These are phyloP conservation scores for Chytriomyces confervae DNA, from an alignment of 192 early-diverging fungal species.

Conservation along the genomic window DNA sequence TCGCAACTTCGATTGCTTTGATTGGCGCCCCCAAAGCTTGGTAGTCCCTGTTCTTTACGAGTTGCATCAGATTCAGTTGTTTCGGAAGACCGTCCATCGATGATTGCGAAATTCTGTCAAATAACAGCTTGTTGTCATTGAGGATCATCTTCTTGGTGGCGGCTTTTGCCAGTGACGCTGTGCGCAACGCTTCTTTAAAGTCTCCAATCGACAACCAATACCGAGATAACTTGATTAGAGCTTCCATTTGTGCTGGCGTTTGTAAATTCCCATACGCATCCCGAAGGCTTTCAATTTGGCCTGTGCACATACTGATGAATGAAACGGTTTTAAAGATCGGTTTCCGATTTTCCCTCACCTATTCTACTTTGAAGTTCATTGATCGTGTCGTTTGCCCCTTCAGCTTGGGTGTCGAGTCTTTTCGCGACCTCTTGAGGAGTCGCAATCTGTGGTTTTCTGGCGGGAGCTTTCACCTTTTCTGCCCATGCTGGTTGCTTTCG, in stretches of 20 bases:
- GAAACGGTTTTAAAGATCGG: no score
- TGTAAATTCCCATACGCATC: not conserved
- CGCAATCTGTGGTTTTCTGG: not conserved
- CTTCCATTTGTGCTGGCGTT: conserved; percentile 21
- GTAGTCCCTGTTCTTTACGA: conserved; percentile 27
- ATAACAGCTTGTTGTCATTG: conserved; percentile 10
- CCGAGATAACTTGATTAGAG: conserved; percentile 27
- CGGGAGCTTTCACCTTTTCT: conserved; percentile 4
- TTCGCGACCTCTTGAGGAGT: not conserved
- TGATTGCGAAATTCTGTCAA: conserved; percentile 2
- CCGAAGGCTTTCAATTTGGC: conserved; percentile 23
- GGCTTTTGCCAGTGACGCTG: conserved; percentile 23
- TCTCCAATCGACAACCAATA: conserved; percentile 27
- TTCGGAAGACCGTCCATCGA: not conserved
- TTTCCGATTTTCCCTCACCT: not conserved
- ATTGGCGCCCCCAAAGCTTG: conserved; percentile 9
- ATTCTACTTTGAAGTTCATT: conserved; percentile 21
- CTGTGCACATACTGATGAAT: not conserved
- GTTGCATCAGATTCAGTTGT: not conserved
- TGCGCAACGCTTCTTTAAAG: conserved; percentile 29
- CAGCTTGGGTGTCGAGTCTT: not conserved
- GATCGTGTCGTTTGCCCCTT: not conserved
- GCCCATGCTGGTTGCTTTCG: conserved; percentile 37
- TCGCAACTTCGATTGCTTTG: conserved; percentile 18
- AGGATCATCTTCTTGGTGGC: conserved; percentile 35